Evolutionary conservation across 768 basidiomycete species (phyloP), one percentile per base, ranked within the genome.

Genomic region (Mycena floridula): DNA sequence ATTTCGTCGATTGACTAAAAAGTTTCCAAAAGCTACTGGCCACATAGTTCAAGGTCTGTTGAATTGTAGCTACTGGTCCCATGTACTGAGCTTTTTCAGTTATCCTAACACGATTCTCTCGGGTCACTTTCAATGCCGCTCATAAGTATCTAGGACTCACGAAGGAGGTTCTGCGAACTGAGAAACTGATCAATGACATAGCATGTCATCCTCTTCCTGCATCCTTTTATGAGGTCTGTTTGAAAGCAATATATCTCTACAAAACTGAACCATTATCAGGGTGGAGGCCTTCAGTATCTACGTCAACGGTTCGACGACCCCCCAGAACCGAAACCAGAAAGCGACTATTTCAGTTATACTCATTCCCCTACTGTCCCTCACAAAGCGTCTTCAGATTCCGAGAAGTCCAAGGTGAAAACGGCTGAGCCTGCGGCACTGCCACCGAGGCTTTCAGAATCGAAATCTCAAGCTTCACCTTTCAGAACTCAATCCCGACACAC

Each of bases 71-170:
- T 42, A 30, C 40, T 55, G 40, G 50, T 42, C 30, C 32, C 8
- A 38, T 37, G 5, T 37, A 16, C 7, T n/a, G n/a, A n/a, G n/a
- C n/a, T n/a, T 46, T 25, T 42, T 54, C 52, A 85, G 94, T 97
- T 25, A 96, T 99, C 49, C 67, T 99, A 48, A 96, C 96, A 3
- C 79, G 96, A 2, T 95, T 99, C 59, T 92, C 93, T 18, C 81
- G 96, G 21, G 96, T 98, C 9, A 99, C 96, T 0, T 97, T 99
- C 70, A 89, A 86, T 58, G 96, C 95, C 8, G 94, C 96, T 0
- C 96, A 98, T 63, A 87, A 86, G 56, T 99, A 96, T 60, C 79
- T 99, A 5, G 96, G 96, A 5, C 61, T 99, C 43, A 99, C 96
- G 0, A 81, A 84, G 15, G 96, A 99, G 63, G 89, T 98, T 4